Evolutionary conservation across 345 rosid species (phyloP), one percentile per base, ranked within the genome.

Genomic region (Euphorbia peplus): DNA sequence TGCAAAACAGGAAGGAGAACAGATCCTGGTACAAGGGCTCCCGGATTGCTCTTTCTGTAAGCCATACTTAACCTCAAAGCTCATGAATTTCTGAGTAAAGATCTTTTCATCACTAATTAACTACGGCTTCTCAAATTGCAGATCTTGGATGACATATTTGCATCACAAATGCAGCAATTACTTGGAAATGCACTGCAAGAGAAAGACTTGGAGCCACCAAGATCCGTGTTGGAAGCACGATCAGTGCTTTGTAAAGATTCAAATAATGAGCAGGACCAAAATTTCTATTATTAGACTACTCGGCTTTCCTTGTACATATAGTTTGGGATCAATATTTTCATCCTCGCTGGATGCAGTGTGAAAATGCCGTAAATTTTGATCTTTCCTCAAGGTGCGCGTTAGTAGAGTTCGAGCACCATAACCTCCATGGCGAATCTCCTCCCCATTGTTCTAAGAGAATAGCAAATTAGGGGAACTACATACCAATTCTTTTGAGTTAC

Each of bases 131-230:
- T 62, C 46, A 24, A 41, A 21, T 62, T 63, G 70, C 73, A 74
- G 78, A 63, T 74, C 21, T 15, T 74, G 73, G 78, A 74, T 55
- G 78, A 74, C 64, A 69, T 63, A 14, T 74, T 74, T 13, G 73
- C 73, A 18, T 74, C 78, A 4, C 68, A 62, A 55, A 74, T 74
- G 78, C 69, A 74, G 39, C 73, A 74, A 25, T 35, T 74, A 30
- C 78, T 74, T 14, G 78, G 78, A 52, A 74, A 74, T 63, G 30
- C 73, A 11, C 28, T 74, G 24, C 73, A 62, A 55, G 59, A 68
- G 16, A 63, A 74, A 48, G 73, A 74, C 47, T 41, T 74, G 57
- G 78, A 74, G 65, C 69, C 78, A 18, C 78, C 78, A 15, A 74
- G 59, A 63, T 68, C 78, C 8, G 56, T 74, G 42, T 54, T 67